Evolutionary conservation across 495 filamentous ascomycete genomes (phyloP).

Genomic region (Neurospora sp.): DNA sequence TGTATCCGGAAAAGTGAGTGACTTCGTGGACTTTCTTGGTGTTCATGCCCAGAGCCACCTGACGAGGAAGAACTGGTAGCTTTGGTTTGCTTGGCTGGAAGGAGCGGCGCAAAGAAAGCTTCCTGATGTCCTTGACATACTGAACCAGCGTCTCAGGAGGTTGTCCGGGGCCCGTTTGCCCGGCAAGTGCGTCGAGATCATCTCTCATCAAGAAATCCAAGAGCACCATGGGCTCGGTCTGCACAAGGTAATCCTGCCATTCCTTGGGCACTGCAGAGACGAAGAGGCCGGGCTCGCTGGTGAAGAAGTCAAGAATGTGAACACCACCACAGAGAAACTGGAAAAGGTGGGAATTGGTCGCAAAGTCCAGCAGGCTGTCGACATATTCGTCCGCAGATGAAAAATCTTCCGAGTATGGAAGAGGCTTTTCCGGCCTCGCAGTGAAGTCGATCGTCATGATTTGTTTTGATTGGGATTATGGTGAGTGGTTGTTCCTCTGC

Average conservation of each 20-base stretch:
- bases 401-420: conserved; percentile 37
- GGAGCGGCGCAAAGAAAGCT: conserved; percentile 54
- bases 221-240: conserved; percentile 58
- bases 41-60: conserved; percentile 85
- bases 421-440: conserved; percentile 29
- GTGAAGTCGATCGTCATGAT: conserved; percentile 8
- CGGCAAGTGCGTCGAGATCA: conserved; percentile 41
- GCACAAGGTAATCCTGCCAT: conserved; percentile 70
- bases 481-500: neutral
- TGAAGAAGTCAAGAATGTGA: conserved; percentile 93
- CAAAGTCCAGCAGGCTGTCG: conserved; percentile 64
- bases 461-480: neutral
- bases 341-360: conserved; percentile 64
- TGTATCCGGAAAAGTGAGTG: conserved; percentile 45
- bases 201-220: conserved; percentile 71
- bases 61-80: conserved; percentile 46
- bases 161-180: conserved; percentile 17
- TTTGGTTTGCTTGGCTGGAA: conserved; percentile 35
- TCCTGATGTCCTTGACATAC: conserved; percentile 67
- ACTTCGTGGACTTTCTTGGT: conserved; percentile 95
- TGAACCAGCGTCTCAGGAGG: conserved; percentile 59
- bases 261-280: conserved; percentile 58
- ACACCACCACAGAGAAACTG: conserved; percentile 84
- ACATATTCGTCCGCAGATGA: conserved; percentile 57
- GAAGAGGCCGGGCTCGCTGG: conserved; percentile 68